Evolutionary conservation across 1,284 basidiomycete genomes (phyloP), one percentile per base, ranked within the genome.

Genomic region (Prillingera fragicola): DNA sequence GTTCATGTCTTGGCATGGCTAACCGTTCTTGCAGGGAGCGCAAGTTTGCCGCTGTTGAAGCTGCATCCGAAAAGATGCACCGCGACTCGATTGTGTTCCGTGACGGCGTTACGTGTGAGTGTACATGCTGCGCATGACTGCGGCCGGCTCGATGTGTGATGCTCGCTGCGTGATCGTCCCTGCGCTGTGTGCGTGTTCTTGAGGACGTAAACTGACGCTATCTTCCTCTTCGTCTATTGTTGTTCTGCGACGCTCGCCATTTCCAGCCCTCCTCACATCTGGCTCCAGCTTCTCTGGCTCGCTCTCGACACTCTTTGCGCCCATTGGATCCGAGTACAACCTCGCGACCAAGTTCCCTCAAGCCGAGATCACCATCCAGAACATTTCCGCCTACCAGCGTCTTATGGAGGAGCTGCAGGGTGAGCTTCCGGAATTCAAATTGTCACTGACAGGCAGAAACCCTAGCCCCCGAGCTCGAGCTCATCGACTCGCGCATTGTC

Each of bases 31-130:
- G 17, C 21, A 10, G 70, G 59, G 78, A 84, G 52, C 78, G 85
- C 45, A 81, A 85, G 62, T 94, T 94, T 67, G 71, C 79, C 14
- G 70, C 78, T 8, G 77, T 94, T 56, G 90, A 97, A 71, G 74
- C 80, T 45, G 83, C 87, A 13, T 80, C 84, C 0, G 89, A 91
- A 63, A 92, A 92, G 73, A 76, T 98, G 50, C 71, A 89, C 56
- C 96, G 96, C 73, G 92, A 99, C 64, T 83, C 86, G 32, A 86
- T 85, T 58, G 77, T 82, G 6, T 97, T 91, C 72, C 80, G 81
- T 8, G 90, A 97, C 43, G 79, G 83, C 22, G 85, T 94, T 42
- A 79, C 77, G 41, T 70, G 88, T 87, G 58, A 54, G 82, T 72
- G 24, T 13, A 33, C 23, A 33, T 19, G 41, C 38, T 22, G 9